Base-by-base conservation (phyloP, 192 early-diverging fungal species). In the Umbelopsis sp. region DNA sequence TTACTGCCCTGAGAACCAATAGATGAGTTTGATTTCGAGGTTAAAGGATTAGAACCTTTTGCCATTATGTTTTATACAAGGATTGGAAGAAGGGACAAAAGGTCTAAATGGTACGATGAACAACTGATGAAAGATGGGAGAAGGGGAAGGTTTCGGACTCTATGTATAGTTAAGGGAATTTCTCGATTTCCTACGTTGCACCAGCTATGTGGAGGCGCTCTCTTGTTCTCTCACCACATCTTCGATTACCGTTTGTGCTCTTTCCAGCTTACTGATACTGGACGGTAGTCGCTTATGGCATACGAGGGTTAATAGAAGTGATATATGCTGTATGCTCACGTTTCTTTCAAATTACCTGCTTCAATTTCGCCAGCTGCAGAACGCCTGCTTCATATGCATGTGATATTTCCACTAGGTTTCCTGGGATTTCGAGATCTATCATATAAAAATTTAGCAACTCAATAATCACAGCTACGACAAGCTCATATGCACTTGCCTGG, bases 161-260 rank as follows among this genome's bases (percentile, higher is more conserved):
- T 49, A 21, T 16, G 55, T 13, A 18, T 35, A 5, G n/a, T 33
- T 61, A 3, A 52, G 51, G 21, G 21, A 52, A 52, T 23, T 52
- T 52, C 51, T 23, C 21, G 55, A 61, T 35, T 61, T 61, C 55
- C 30, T 35, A 61, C 13, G 55, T 61, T 35, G 55, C 55, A 61
- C 55, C 30, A 61, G 30, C 27, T 61, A n/a, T 35, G 25, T 33
- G 55, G 55, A 61, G 55, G 55, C 27, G 30, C 30, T 61, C 27
- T 25, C 27, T 16, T 49, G 48, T 49, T 61, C 55, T 61, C 25
- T 27, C 55, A 61, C 13, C 13, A 69, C 48, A 49, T 82, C 80
- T 16, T 78, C 66, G 16, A 82, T 55, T 0, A 82, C 71, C 11
- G 52, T 70, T 30, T 82, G 80, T 35, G 80, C 77, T 11, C 71